Evolutionary conservation across 1,139 yeast genomes (phyloP).

Genomic region (Debaryomyces nepalensis): DNA sequence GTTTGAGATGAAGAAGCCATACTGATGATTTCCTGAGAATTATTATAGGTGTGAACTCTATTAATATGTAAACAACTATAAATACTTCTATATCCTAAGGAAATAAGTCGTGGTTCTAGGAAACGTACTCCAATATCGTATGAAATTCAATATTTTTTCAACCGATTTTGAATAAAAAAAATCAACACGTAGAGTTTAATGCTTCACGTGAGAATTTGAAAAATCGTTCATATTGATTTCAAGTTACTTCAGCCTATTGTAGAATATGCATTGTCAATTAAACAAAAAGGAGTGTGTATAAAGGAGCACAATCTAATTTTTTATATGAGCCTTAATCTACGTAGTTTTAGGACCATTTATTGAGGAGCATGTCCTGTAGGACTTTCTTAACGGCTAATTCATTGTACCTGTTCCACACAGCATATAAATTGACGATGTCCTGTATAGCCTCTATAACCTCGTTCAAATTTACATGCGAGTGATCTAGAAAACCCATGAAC

Average conservation of each 20-base stretch:
- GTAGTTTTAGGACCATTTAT: conserved; percentile 13
- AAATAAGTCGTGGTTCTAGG: conserved; percentile 1
- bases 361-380: conserved; percentile 46
- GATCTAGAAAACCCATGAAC: conserved; percentile 70
- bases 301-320: too few species aligned
- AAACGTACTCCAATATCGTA: not conserved
- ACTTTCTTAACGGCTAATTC: conserved; percentile 55
- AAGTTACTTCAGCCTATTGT: conserved; percentile 3
- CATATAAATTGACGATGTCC: conserved; percentile 77
- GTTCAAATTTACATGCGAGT: conserved; percentile 75
- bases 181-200: conserved; percentile 4
- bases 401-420: conserved; percentile 82
- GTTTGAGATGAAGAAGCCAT: conserved; percentile 7
- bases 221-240: not conserved
- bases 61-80: conserved; percentile 2
- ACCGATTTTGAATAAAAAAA: conserved; percentile 6
- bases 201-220: conserved; percentile 2
- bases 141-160: conserved; percentile 4
- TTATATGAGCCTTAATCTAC: too few species aligned
- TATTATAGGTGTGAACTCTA: not conserved
- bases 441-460: conserved; percentile 82
- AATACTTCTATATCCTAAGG: conserved; percentile 1
- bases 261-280: too few species aligned
- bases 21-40: conserved; percentile 2
- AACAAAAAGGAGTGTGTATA: too few species aligned